These are phyloP conservation scores for Botryotinia globosa DNA, from an alignment of 2,329 filamentous ascomycete species.

Conservation along the genomic window DNA sequence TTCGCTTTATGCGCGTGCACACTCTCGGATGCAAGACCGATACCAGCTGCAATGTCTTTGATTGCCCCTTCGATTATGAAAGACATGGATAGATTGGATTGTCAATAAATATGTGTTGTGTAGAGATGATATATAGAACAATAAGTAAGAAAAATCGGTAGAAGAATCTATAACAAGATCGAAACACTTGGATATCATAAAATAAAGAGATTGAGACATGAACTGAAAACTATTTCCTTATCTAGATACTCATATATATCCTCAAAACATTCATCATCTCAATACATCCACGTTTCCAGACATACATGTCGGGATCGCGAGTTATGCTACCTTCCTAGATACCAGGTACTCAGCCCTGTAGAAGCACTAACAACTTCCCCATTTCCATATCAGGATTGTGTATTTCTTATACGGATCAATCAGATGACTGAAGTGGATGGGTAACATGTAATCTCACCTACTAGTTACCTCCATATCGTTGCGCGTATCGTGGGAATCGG, in stretches of 20 bases:
- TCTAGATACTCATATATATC: not conserved
- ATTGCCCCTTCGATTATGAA: slow-evolving; percentile 9
- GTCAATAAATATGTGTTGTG: not conserved
- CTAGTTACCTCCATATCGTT: too few species aligned
- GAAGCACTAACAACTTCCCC: not conserved
- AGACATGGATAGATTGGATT: not conserved
- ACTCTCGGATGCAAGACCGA: slow-evolving; percentile 34
- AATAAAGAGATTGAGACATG: not conserved
- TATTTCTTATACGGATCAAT: too few species aligned
- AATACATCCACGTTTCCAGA: not conserved
- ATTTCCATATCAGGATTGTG: not conserved
- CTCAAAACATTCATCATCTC: not conserved
- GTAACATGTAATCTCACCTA: too few species aligned
- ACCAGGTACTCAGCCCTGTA: not conserved
- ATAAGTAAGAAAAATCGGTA: not conserved
- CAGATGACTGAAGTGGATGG: too few species aligned
- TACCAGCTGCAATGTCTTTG: slow-evolving; percentile 29
- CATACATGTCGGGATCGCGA: not conserved
- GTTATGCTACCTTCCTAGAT: not conserved
- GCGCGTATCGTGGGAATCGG: too few species aligned
- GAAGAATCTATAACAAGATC: not conserved
- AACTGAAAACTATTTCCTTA: not conserved
- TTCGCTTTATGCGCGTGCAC: slow-evolving; percentile 16
- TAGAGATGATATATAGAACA: not conserved
- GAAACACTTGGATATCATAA: not conserved